Evolutionary conservation across 352 stramenopile species (phyloP).

Genomic region (Phytophthora podocarpi): DNA sequence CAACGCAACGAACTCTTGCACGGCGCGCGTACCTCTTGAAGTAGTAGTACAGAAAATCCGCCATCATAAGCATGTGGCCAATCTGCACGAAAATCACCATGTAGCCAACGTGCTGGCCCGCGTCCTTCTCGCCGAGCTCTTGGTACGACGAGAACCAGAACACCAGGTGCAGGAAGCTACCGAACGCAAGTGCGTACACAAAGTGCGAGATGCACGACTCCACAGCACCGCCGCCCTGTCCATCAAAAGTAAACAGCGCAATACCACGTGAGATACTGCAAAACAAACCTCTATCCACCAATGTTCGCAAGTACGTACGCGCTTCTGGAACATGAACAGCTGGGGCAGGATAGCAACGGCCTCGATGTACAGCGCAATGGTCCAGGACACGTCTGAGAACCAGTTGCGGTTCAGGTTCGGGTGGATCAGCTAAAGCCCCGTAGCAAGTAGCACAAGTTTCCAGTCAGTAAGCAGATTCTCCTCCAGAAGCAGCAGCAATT

Average conservation of each 20-base stretch:
- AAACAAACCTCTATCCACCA: neutral
- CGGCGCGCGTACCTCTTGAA: slow-evolving; percentile 84
- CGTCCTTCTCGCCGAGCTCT: slow-evolving; percentile 95
- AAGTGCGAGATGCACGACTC: slow-evolving; percentile 97
- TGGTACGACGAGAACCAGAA: slow-evolving; percentile 99
- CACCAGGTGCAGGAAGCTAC: slow-evolving; percentile 95
- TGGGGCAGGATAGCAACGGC: slow-evolving; percentile 96
- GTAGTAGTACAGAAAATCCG: slow-evolving; percentile 99
- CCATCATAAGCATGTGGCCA: slow-evolving; percentile 98
- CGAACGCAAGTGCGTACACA: slow-evolving; percentile 95
- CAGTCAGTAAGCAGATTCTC: neutral
- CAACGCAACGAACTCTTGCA: neutral
- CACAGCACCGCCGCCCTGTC: slow-evolving; percentile 90
- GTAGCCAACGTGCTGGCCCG: slow-evolving; percentile 90
- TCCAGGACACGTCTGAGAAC: slow-evolving; percentile 96
- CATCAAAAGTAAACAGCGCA: neutral
- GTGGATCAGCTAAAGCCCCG: slow-evolving; percentile 89
- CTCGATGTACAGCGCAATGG: slow-evolving; percentile 98
- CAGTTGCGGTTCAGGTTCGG: slow-evolving; percentile 96
- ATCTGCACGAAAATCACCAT: slow-evolving; percentile 98
- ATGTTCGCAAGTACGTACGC: slow-evolving; percentile 46
- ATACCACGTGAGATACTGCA: slow-evolving; percentile 8
- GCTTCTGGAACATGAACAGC: slow-evolving; percentile 99
- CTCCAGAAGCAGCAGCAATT: neutral
- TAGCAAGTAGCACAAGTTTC: neutral